Evolutionary conservation across 1,139 yeast genomes (phyloP).

Genomic region (Yamadazyma aaseri): DNA sequence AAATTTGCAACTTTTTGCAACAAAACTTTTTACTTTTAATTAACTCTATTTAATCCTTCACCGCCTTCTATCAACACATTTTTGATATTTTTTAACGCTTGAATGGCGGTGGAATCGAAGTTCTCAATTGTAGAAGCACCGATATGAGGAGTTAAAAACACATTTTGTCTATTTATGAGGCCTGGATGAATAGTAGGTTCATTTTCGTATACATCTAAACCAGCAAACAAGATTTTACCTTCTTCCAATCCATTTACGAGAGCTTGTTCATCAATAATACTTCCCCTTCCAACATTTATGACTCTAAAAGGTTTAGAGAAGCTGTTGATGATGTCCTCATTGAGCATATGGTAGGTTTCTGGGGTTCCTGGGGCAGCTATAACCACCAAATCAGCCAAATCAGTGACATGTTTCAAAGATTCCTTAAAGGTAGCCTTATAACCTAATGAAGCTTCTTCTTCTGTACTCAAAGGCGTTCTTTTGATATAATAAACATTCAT

Average conservation of each 20-base stretch:
- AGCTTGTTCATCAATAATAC: slow-evolving; percentile 70
- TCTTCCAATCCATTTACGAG: slow-evolving; percentile 62
- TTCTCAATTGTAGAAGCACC: slow-evolving; percentile 67
- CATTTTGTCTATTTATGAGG: slow-evolving; percentile 60
- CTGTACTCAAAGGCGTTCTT: slow-evolving; percentile 44
- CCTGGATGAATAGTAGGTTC: slow-evolving; percentile 63
- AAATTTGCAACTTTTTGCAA: slow-evolving; percentile 3
- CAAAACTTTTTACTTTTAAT: slow-evolving; percentile 19
- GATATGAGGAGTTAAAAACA: slow-evolving; percentile 72
- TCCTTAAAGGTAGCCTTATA: slow-evolving; percentile 46
- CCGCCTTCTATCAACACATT: slow-evolving; percentile 33
- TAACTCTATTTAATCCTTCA: slow-evolving; percentile 35
- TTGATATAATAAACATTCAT: slow-evolving; percentile 68
- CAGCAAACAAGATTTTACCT: slow-evolving; percentile 72
- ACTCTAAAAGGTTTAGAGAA: slow-evolving; percentile 57
- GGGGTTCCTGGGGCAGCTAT: slow-evolving; percentile 68
- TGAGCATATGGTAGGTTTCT: slow-evolving; percentile 56
- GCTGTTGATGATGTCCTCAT: slow-evolving; percentile 44
- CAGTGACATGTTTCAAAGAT: slow-evolving; percentile 32
- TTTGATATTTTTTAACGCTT: slow-evolving; percentile 47
- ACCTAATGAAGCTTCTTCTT: slow-evolving; percentile 37
- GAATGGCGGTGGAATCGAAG: slow-evolving; percentile 46
- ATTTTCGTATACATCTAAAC: slow-evolving; percentile 74
- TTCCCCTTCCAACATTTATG: slow-evolving; percentile 78
- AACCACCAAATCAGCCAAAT: slow-evolving; percentile 56